phyloP scores from a whole-genome alignment of 108 stramenopile species.

The Phaeodactylum tricornutum region DNA sequence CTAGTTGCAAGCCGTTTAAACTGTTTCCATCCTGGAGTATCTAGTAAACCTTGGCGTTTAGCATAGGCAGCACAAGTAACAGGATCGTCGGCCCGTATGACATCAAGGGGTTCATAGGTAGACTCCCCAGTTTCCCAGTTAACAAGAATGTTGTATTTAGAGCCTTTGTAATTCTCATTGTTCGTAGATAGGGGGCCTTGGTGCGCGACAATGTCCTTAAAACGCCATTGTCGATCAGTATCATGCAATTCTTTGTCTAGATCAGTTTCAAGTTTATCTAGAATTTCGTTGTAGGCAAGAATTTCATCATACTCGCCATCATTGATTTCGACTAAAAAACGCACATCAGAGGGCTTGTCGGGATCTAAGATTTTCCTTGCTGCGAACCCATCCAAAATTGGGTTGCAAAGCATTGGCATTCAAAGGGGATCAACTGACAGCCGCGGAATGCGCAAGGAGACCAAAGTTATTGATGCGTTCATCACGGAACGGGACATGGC shows the following conservation, averaged over 20 bases:
- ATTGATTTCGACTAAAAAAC: neutral
- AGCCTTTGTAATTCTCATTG: conserved; percentile 13
- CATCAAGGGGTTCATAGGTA: conserved; percentile 19
- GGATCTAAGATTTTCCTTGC: neutral
- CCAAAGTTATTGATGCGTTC: too few species aligned
- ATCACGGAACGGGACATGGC: too few species aligned
- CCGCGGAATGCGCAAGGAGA: too few species aligned
- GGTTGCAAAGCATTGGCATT: conserved; percentile 2
- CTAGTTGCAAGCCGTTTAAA: too few species aligned
- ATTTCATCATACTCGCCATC: conserved; percentile 1
- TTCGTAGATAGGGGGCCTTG: conserved; percentile 9
- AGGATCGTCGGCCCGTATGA: too few species aligned
- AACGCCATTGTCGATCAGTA: conserved; percentile 1
- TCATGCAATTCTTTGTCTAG: neutral
- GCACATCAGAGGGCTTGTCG: neutral
- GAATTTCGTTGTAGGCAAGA: conserved; percentile 5
- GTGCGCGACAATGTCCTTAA: conserved; percentile 4
- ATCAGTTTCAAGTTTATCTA: conserved; percentile 1
- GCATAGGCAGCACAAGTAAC: too few species aligned
- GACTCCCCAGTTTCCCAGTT: conserved; percentile 22
- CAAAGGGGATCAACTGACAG: too few species aligned
- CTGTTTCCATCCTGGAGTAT: too few species aligned
- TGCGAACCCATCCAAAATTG: conserved; percentile 5
- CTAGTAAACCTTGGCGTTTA: too few species aligned
- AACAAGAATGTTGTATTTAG: conserved; percentile 18